Base-by-base conservation (phyloP, 805 yeast species). In the Yamadazyma nakazawae region DNA sequence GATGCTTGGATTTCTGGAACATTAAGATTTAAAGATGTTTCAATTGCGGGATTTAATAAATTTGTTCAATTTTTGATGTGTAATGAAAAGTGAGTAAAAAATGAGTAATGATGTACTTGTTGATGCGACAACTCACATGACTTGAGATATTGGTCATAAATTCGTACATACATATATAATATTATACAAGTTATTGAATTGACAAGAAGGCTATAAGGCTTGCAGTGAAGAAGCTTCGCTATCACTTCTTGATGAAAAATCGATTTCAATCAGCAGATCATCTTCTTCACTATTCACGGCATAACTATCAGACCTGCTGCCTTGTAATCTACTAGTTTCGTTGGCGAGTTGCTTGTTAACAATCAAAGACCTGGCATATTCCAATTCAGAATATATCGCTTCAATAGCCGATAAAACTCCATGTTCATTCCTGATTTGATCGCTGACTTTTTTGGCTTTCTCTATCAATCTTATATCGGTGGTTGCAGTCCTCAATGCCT, bases 351-450 rank as follows among this genome's bases (percentile, higher is more conserved):
- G 71, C 56, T 81, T 82, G 34, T 70, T 66, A 28, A 72, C 47
- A 19, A 81, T 76, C 54, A 85, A 62, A 31, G 76, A 78, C 49
- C 78, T 71, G 1, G 96, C 87, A 62, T 91, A 91, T 42, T 83
- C 90, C 61, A 89, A 61, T 56, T 88, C 88, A 1, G 80, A 72
- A 63, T 91, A 92, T n/a, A 92, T 85, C 8, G 80, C 68, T 45
- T 81, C 82, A 36, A 92, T 80, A 0, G 97, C 97, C 14, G 72
- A 74, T 21, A 67, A 67, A 6, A 90, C 96, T 2, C 98, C 98
- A 57, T 85, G 70, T 60, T 92, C 98, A n/a, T 68, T 63, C 10
- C 78, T 64, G 47, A 92, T 87, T 37, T 73, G 72, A 37, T 71
- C 74, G 14, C 96, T 88, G 14, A 88, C 67, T 11, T 64, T 65